phyloP scores from a whole-genome alignment of 2,329 filamentous ascomycete genomes.

The Clonostachys rosea region DNA sequence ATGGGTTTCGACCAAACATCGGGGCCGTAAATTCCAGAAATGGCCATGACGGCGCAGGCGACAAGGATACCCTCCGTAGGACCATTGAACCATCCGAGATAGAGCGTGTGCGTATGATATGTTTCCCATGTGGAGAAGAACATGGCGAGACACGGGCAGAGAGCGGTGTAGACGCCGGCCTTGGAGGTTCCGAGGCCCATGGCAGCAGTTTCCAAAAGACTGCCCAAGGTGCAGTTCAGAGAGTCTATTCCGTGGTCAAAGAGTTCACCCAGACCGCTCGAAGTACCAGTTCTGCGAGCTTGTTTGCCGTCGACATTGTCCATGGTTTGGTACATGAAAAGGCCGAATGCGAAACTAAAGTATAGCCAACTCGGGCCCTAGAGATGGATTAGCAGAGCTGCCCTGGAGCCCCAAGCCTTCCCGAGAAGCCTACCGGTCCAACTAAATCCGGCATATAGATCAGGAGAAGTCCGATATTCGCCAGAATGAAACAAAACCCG shows the following conservation, averaged over 20 bases:
- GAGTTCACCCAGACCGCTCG: slow-evolving; percentile 88
- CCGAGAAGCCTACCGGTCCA: slow-evolving; percentile 64
- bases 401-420: slow-evolving; percentile 4
- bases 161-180: slow-evolving; percentile 83
- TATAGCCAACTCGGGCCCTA: slow-evolving; percentile 89
- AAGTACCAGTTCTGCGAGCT: slow-evolving; percentile 89
- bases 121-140: slow-evolving; percentile 99
- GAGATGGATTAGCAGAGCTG: background rate
- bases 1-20: slow-evolving; percentile 80
- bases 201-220: slow-evolving; percentile 83
- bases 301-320: slow-evolving; percentile 99
- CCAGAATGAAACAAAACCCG: slow-evolving; percentile 91
- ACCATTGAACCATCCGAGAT: slow-evolving; percentile 94
- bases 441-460: slow-evolving; percentile 85
- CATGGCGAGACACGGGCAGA: slow-evolving; percentile 92
- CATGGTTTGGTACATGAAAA: slow-evolving; percentile 99
- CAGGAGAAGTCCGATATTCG: slow-evolving; percentile 70
- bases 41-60: slow-evolving; percentile 78
- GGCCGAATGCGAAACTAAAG: slow-evolving; percentile 89
- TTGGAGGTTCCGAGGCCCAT: slow-evolving; percentile 85
- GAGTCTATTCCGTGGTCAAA: slow-evolving; percentile 99
- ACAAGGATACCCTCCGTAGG: slow-evolving; percentile 93
- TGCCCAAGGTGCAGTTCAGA: slow-evolving; percentile 91
- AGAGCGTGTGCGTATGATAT: slow-evolving; percentile 96
- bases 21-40: slow-evolving; percentile 84